Evolutionary conservation across 345 rosid genomes (phyloP).

Genomic region (Gossypium raimondii): DNA sequence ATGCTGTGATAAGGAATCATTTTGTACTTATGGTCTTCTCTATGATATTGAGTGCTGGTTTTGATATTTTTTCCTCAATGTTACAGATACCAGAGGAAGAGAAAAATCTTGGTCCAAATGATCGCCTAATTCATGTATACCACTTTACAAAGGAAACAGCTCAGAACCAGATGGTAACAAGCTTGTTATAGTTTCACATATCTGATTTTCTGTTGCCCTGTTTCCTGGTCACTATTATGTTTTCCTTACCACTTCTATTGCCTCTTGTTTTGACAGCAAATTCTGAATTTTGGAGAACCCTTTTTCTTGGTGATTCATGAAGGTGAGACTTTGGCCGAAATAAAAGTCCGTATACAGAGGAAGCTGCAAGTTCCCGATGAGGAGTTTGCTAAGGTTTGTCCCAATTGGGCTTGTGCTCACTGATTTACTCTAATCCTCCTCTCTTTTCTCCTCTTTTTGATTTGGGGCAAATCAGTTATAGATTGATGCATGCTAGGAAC

Average conservation of each 20-base stretch:
- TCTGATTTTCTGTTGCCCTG: background rate
- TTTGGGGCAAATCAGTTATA: background rate
- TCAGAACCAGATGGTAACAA: slow-evolving; percentile 60
- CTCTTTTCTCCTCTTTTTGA: background rate
- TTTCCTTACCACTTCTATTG: slow-evolving; percentile 4
- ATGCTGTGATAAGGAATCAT: background rate
- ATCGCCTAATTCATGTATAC: slow-evolving; percentile 86
- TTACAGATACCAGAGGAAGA: slow-evolving; percentile 94
- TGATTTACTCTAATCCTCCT: background rate
- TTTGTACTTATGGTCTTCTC: background rate
- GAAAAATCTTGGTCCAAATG: slow-evolving; percentile 82
- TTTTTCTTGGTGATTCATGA: slow-evolving; percentile 90
- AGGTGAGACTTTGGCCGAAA: slow-evolving; percentile 79
- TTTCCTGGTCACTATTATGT: background rate
- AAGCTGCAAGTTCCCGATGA: slow-evolving; percentile 89
- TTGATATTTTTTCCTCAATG: background rate
- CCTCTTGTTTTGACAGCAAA: slow-evolving; percentile 51
- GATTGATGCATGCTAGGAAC: background rate
- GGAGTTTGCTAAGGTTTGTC: slow-evolving; percentile 76
- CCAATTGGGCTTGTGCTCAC: background rate
- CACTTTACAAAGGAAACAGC: slow-evolving; percentile 81
- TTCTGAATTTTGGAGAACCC: slow-evolving; percentile 94
- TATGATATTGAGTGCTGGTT: background rate
- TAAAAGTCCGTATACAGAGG: slow-evolving; percentile 81
- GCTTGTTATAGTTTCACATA: background rate